Evolutionary conservation across 345 rosid species (phyloP), one percentile per base, ranked within the genome.

Genomic region (Lepidium aucheri): DNA sequence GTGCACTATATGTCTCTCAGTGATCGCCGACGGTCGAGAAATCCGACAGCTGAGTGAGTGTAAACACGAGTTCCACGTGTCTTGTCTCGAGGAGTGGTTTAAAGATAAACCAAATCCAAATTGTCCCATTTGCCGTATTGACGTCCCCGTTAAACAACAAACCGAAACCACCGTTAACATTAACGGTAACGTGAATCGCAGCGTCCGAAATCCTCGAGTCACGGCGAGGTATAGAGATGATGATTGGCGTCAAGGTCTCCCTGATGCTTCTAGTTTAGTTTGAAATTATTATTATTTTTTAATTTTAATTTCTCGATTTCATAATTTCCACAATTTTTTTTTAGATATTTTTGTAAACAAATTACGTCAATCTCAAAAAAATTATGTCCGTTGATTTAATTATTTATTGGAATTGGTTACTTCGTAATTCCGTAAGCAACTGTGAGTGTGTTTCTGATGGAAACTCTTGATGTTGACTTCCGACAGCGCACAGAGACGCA

Each of bases 51-150:
- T 92, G 4, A 82, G 78, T 60, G 76, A 41, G 18, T 92, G 96
- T 67, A 82, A 79, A 50, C 98, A 89, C 79, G 77, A 83, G 3
- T 92, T 92, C 55, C 98, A 89, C 38, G 81, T 78, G 51, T 2
- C 58, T 9, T 92, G 96, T 65, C 82, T 92, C 26, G 82, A 85
- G 34, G 4, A 1, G 76, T 92, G 96, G 98, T 77, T 92, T 5
- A 78, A 40, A 18, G 77, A 79, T 46, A 80, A 84, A 20, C 36
- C 84, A 4, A 84, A 87, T 24, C 36, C 84, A 4, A 84, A 69
- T 65, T 92, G 98, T 40, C 96, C 96, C 5, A 74, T 83, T 66
- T 92, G 96, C 65, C 80, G 98, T 1, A 87, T 91, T 26, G 22
- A 74, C 22, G 84, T 87, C 43, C 1, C 83, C 16, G 80, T 55